Percentiles rank a stretch among this genome's conserved stretches.
Conservation (phyloP, 148 eudicot genomes). For the Heliosperma pusillum region DNA sequence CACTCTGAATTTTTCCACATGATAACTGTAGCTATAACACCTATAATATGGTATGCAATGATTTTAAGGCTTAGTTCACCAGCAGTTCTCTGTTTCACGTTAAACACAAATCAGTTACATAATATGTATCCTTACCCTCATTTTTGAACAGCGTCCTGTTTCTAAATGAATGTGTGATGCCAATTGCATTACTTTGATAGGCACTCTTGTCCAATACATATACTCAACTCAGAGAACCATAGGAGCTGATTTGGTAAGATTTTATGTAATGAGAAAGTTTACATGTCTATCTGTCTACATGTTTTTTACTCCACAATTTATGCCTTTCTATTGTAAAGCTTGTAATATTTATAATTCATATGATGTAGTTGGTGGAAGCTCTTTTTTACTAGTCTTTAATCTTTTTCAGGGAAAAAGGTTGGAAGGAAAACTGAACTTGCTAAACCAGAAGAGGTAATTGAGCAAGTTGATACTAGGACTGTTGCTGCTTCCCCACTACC, state of each 20-base stretch:
- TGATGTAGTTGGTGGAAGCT: background rate
- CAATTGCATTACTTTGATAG: background rate
- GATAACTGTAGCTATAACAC: background rate
- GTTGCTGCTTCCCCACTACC: constrained; percentile 86
- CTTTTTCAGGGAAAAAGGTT: constrained; percentile 62
- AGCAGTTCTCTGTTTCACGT: no score
- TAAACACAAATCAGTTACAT: no score
- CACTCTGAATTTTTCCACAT: background rate
- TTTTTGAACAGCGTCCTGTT: no score
- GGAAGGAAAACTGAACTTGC: constrained; percentile 66
- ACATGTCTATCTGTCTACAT: background rate
- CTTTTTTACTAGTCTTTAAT: constrained; percentile 4
- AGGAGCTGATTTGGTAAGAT: background rate
- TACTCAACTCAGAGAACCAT: background rate
- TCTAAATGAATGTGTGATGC: background rate
- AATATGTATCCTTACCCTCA: background rate
- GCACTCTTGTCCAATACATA: background rate
- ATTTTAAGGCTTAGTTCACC: background rate
- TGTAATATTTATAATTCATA: background rate
- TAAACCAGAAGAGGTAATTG: constrained; percentile 70
- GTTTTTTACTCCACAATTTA: background rate
- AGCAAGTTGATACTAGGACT: constrained; percentile 79
- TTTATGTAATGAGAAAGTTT: no score
- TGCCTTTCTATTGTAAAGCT: background rate
- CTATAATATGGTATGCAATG: background rate